A percentile compares a stretch with the other conserved stretches of the same genome.
Conservation (phyloP, 2,329 filamentous ascomycete genomes). For the Exophiala calicioides region DNA sequence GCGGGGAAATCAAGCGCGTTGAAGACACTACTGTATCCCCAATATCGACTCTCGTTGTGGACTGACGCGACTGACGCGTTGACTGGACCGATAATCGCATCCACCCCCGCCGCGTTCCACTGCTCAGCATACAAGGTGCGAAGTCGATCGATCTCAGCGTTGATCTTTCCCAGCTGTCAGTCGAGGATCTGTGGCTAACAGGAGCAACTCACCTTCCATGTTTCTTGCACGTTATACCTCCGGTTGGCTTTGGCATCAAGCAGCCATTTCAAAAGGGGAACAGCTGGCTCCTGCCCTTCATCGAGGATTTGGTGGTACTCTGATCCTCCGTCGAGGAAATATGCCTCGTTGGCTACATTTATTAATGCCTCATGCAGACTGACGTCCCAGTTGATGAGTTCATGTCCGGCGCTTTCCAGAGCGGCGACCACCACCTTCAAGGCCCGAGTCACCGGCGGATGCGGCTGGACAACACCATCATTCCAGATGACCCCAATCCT, state of each 20-base stretch:
- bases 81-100: conserved; percentile 56
- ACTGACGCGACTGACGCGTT: conserved; percentile 38
- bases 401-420: conserved; percentile 50
- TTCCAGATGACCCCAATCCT: conserved; percentile 64
- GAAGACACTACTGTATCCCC: conserved; percentile 68
- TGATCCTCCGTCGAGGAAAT: conserved; percentile 62
- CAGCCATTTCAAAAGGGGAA: conserved; percentile 61
- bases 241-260: conserved; percentile 54
- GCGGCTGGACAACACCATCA: conserved; percentile 64
- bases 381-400: conserved; percentile 54
- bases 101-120: conserved; percentile 51
- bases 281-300: conserved; percentile 58
- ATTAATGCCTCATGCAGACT: conserved; percentile 52
- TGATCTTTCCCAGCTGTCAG: conserved; percentile 35
- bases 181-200: conserved; percentile 38
- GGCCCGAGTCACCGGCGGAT: conserved; percentile 60
- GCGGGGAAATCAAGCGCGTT: conserved; percentile 69
- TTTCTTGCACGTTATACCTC: conserved; percentile 44
- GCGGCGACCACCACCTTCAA: conserved; percentile 47
- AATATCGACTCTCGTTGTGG: conserved; percentile 57
- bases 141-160: conserved; percentile 28
- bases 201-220: conserved; percentile 36
- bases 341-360: conserved; percentile 47
- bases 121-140: conserved; percentile 46
- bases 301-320: conserved; percentile 55